These are phyloP conservation scores for Lobosporangium transversale DNA, from an alignment of 192 early-diverging fungal species.

Conservation along the genomic window DNA sequence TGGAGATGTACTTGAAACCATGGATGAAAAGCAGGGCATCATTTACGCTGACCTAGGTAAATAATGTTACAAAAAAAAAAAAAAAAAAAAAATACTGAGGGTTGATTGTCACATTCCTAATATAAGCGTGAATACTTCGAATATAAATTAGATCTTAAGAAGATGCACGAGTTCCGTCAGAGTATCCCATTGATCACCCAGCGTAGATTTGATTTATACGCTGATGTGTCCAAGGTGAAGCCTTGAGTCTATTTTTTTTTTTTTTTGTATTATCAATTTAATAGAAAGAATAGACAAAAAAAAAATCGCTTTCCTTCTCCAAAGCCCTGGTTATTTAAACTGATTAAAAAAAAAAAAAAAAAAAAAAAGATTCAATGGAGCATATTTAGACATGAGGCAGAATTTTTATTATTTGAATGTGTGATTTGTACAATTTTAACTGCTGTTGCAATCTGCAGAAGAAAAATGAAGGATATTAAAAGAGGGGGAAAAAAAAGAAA, in stretches of 20 bases:
- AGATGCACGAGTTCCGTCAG: constrained; percentile 70
- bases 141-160: constrained; percentile 58
- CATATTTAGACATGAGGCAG: neutral
- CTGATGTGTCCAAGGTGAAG: constrained; percentile 68
- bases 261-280: neutral
- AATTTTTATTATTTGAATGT: constrained; percentile 1
- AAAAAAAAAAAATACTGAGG: no score
- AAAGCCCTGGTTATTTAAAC: neutral
- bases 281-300: neutral
- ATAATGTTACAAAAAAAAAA: neutral
- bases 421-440: neutral
- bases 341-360: neutral
- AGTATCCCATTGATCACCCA: constrained; percentile 83
- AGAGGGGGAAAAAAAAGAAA: neutral
- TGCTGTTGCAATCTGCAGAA: neutral
- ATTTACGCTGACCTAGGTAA: constrained; percentile 82
- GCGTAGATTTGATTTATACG: constrained; percentile 91
- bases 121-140: no score
- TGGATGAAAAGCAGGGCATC: constrained; percentile 79
- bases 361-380: constrained; percentile 10
- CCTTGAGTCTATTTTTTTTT: constrained; percentile 4
- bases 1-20: constrained; percentile 55
- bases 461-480: neutral
- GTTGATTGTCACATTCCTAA: no score
- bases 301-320: no score